phyloP scores from a whole-genome alignment of 805 yeast genomes.

The Saccharomyces cerevisiae region DNA sequence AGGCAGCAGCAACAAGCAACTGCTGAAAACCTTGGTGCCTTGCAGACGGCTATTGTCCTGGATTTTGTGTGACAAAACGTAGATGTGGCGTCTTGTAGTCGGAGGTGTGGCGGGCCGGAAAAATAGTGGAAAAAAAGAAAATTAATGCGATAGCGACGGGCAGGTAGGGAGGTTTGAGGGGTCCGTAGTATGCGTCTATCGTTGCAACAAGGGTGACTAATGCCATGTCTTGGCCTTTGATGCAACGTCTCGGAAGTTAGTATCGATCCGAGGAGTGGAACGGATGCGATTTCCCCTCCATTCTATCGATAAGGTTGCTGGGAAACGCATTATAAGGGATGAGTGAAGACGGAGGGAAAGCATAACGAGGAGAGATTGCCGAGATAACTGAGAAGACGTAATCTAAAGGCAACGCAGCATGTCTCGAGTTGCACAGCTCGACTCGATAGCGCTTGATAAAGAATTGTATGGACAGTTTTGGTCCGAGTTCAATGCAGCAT shows the following conservation, averaged over 20 bases:
- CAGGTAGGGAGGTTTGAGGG: background rate
- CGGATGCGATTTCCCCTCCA: background rate
- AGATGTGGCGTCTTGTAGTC: background rate
- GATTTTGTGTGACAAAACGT: background rate
- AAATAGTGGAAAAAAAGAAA: background rate
- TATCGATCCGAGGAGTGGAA: background rate
- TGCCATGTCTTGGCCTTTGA: background rate
- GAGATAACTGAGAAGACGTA: background rate
- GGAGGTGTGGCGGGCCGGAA: background rate
- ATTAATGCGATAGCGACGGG: background rate
- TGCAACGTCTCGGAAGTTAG: background rate
- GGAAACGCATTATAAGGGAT: background rate
- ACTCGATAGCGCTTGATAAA: slow-evolving; percentile 15
- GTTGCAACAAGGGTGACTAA: background rate
- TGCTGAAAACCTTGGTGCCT: background rate
- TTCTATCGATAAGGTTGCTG: background rate
- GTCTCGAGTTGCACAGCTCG: slow-evolving; percentile 21
- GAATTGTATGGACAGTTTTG: slow-evolving; percentile 15
- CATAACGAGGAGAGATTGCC: background rate
- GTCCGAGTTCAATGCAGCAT: slow-evolving; percentile 6
- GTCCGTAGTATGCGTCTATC: background rate
- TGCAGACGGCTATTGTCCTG: background rate
- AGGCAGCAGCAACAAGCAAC: background rate
- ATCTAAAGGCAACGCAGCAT: slow-evolving; percentile 2
- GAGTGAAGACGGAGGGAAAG: background rate